phyloP scores from a whole-genome alignment of 257 asterid genomes.

The Scutellaria minor region DNA sequence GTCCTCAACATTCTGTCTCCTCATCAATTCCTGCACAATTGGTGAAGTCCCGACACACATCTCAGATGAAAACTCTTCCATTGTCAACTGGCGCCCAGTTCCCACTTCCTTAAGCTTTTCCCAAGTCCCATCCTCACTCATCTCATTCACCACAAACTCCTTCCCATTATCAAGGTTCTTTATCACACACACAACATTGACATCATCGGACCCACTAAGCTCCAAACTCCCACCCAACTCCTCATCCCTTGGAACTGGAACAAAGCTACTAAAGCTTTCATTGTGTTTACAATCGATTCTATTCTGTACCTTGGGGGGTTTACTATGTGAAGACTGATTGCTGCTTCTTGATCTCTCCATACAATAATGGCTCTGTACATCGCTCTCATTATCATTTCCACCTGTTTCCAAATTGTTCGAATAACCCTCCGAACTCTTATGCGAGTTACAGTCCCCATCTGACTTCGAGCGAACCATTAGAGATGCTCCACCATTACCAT shows the following conservation, averaged over 20 bases:
- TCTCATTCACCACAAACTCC: conserved; percentile 93
- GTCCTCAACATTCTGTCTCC: conserved; percentile 90
- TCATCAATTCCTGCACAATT: conserved; percentile 94
- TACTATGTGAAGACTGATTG: conserved; percentile 42
- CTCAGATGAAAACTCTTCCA: conserved; percentile 86
- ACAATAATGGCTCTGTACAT: conserved; percentile 16
- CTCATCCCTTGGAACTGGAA: conserved; percentile 27
- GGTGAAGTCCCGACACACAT: conserved; percentile 97
- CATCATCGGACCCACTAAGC: conserved; percentile 38
- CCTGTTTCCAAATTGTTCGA: conserved; percentile 20
- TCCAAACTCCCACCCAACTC: conserved; percentile 41
- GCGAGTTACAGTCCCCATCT: conserved; percentile 53
- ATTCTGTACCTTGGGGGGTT: conserved; percentile 51
- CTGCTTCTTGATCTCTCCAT: conserved; percentile 40
- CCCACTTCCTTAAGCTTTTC: conserved; percentile 87
- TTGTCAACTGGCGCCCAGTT: conserved; percentile 86
- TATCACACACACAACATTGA: conserved; percentile 63
- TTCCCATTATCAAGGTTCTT: conserved; percentile 94
- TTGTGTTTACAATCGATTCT: conserved; percentile 35
- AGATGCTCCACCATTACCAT: conserved; percentile 40
- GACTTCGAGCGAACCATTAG: conserved; percentile 65
- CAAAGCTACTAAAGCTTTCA: conserved; percentile 34
- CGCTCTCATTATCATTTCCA: conserved; percentile 33
- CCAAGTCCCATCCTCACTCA: conserved; percentile 94
- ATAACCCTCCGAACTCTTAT: conserved; percentile 21